phyloP scores from a whole-genome alignment of 2,329 filamentous ascomycete species.

The Pyrenophora teres region DNA sequence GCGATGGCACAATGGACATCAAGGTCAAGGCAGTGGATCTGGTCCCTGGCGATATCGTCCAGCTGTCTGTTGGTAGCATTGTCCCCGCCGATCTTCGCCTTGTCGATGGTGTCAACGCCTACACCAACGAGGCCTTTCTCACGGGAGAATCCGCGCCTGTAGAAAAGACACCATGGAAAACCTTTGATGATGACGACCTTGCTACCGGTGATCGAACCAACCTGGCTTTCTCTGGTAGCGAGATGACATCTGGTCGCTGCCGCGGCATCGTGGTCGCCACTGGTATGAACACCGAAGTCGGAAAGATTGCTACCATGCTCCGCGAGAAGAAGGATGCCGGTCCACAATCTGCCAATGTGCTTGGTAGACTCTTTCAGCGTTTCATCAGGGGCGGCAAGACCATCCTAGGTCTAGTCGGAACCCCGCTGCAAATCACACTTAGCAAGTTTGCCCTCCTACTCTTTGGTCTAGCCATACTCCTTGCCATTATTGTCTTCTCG shows the following conservation, averaged over 20 bases:
- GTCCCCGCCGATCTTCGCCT: slow-evolving; percentile 69
- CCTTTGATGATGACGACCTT: slow-evolving; percentile 57
- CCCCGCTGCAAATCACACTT: slow-evolving; percentile 81
- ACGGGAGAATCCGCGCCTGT: slow-evolving; percentile 75
- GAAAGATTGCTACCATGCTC: slow-evolving; percentile 72
- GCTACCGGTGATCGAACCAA: slow-evolving; percentile 70
- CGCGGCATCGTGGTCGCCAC: slow-evolving; percentile 70
- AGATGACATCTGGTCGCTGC: slow-evolving; percentile 72
- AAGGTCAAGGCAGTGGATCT: slow-evolving; percentile 46
- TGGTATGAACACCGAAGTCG: slow-evolving; percentile 77
- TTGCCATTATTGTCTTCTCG: slow-evolving; percentile 70
- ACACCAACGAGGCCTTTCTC: slow-evolving; percentile 74
- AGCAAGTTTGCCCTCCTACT: slow-evolving; percentile 72
- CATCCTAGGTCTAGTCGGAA: slow-evolving; percentile 73
- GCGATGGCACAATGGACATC: slow-evolving; percentile 40
- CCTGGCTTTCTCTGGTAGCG: slow-evolving; percentile 72
- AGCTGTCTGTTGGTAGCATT: slow-evolving; percentile 60
- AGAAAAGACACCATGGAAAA: slow-evolving; percentile 64
- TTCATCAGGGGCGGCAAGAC: slow-evolving; percentile 49
- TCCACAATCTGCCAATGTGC: slow-evolving; percentile 54
- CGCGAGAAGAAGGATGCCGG: slow-evolving; percentile 62
- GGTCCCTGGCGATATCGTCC: slow-evolving; percentile 48
- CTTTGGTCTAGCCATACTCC: slow-evolving; percentile 65
- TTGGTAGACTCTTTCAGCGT: slow-evolving; percentile 29
- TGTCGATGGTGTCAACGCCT: slow-evolving; percentile 71